A percentile compares a stretch with the other conserved stretches of the same genome.
Evolutionary conservation across 352 stramenopile species (phyloP).

Genomic region (Globisporangium nunn): DNA sequence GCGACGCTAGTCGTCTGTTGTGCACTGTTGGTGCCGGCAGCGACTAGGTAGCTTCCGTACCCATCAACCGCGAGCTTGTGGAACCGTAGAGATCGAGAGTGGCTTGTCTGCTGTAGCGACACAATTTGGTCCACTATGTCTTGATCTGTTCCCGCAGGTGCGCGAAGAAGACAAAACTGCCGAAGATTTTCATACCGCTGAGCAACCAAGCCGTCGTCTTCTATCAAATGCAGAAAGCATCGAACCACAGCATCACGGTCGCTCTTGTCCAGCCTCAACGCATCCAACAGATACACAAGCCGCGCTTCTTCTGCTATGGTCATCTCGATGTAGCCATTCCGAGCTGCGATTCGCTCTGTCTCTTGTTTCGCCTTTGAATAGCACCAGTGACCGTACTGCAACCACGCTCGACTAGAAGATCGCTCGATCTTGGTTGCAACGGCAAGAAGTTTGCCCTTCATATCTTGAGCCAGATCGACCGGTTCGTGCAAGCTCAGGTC

Average conservation of each 20-base stretch:
- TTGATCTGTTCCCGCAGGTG: slow-evolving; percentile 3
- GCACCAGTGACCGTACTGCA: slow-evolving; percentile 67
- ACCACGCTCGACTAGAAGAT: slow-evolving; percentile 39
- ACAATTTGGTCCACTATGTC: slow-evolving; percentile 21
- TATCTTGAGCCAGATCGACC: slow-evolving; percentile 9
- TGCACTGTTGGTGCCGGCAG: background rate
- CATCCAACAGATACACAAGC: slow-evolving; percentile 32
- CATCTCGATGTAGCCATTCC: slow-evolving; percentile 50
- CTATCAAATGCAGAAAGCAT: slow-evolving; percentile 43
- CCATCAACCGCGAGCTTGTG: slow-evolving; percentile 31
- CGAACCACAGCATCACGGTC: slow-evolving; percentile 30
- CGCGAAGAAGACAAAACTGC: slow-evolving; percentile 19
- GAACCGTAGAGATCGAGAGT: slow-evolving; percentile 27
- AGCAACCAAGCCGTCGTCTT: slow-evolving; percentile 34
- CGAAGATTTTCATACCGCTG: slow-evolving; percentile 32
- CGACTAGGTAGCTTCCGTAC: slow-evolving; percentile 22
- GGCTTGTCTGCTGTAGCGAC: slow-evolving; percentile 25
- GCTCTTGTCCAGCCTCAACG: slow-evolving; percentile 21
- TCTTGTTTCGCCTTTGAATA: slow-evolving; percentile 42
- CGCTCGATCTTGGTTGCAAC: slow-evolving; percentile 29
- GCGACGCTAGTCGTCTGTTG: slow-evolving; percentile 34
- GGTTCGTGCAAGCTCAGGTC: background rate
- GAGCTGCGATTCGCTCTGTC: slow-evolving; percentile 31
- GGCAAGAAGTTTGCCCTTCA: slow-evolving; percentile 11
- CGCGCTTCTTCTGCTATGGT: slow-evolving; percentile 29